These are phyloP conservation scores for Talaromyces sp. DNA, from an alignment of 2,329 filamentous ascomycete species.

Conservation along the genomic window DNA sequence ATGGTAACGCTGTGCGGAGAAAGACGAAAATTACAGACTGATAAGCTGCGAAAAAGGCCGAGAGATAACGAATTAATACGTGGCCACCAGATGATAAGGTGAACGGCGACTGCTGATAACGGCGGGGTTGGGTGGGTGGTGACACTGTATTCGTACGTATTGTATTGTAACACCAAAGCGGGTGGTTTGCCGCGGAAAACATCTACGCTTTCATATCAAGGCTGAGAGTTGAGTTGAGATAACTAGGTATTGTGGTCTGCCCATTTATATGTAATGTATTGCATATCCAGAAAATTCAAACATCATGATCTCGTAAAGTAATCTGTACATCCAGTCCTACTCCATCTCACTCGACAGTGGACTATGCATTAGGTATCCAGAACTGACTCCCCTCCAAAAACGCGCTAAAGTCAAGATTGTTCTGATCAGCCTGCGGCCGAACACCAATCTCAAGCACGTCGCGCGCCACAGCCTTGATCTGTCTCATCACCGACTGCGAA, in stretches of 20 bases:
- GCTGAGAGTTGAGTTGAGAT: not conserved
- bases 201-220: not conserved
- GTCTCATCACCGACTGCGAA: slow-evolving; percentile 65
- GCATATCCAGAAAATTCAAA: not conserved
- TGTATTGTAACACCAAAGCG: not conserved
- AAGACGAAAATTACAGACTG: not conserved
- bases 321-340: not conserved
- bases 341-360: not conserved
- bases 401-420: slow-evolving; percentile 33
- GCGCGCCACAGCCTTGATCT: slow-evolving; percentile 76
- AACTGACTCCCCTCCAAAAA: slow-evolving; percentile 37
- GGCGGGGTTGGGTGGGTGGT: not conserved
- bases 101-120: not conserved
- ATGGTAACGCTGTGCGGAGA: not conserved
- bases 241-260: not conserved
- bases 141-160: not conserved
- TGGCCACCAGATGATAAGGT: not conserved
- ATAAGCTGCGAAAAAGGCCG: not conserved
- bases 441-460: slow-evolving; percentile 59
- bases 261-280: not conserved
- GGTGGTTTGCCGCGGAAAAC: not conserved
- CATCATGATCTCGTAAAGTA: slow-evolving; percentile 3
- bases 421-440: slow-evolving; percentile 35
- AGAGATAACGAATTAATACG: not conserved
- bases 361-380: slow-evolving; percentile 31